These are phyloP conservation scores for Trichopus zeylanicus DNA, from an alignment of 116 monocot species.

Conservation along the genomic window DNA sequence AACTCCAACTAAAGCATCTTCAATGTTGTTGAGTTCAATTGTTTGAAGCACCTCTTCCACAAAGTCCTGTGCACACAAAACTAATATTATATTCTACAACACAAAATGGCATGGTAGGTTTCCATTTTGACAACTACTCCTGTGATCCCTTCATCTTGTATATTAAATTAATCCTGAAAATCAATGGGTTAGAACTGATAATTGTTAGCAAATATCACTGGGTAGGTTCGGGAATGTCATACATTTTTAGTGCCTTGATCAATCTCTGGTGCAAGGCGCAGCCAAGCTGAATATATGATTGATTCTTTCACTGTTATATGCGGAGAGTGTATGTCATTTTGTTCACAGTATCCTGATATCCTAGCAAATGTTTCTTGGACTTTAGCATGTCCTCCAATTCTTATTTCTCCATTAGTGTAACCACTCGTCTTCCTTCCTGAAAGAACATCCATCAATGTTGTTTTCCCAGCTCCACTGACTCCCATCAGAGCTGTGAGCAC, in stretches of 20 bases:
- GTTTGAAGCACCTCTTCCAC: not conserved
- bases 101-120: no score
- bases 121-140: no score
- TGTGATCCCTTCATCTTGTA: no score
- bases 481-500: conserved; percentile 76
- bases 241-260: conserved; percentile 45
- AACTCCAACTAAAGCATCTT: conserved; percentile 2
- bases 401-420: conserved; percentile 65
- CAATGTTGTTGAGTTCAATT: not conserved
- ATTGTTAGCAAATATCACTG: no score
- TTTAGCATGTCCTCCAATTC: conserved; percentile 69
- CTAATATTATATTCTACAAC: no score
- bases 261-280: conserved; percentile 53
- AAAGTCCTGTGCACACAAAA: not conserved
- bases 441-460: conserved; percentile 80
- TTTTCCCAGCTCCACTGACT: conserved; percentile 82
- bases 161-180: no score
- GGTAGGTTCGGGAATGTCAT: conserved; percentile 10
- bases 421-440: conserved; percentile 81
- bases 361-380: conserved; percentile 76
- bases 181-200: no score
- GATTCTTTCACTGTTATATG: conserved; percentile 94
- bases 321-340: no score
- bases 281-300: conserved; percentile 69
- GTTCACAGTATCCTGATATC: no score